phyloP scores from a whole-genome alignment of 768 basidiomycete genomes.

The Tylopilus sp. region DNA sequence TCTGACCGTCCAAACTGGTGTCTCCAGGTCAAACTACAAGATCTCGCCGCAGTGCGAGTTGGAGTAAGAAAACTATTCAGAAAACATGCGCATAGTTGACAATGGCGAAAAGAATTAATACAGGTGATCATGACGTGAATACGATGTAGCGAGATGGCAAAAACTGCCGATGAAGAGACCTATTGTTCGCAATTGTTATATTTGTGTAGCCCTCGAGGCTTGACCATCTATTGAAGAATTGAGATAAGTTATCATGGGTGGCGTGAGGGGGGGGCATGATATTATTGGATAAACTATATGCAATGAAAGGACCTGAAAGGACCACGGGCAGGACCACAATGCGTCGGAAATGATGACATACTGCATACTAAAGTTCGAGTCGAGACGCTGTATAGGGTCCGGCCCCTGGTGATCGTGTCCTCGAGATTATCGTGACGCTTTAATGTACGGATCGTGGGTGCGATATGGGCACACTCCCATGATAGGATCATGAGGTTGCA shows the following conservation, averaged over 20 bases:
- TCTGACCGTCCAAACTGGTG: too few species aligned
- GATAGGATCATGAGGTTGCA: constrained; percentile 1
- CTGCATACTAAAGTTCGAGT: neutral
- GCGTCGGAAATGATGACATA: neutral
- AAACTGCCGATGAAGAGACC: neutral
- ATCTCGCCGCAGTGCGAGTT: too few species aligned
- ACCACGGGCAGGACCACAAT: neutral
- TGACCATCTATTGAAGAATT: constrained; percentile 1
- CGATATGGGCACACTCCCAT: constrained; percentile 7
- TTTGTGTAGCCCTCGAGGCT: neutral
- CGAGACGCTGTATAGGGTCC: constrained; percentile 9
- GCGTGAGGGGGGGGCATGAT: constrained; percentile 9
- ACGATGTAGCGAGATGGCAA: neutral
- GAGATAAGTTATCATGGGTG: constrained; percentile 17
- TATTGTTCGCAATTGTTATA: neutral
- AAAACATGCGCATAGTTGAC: neutral
- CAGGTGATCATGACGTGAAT: neutral
- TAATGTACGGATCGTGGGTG: constrained; percentile 12
- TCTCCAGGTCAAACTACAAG: too few species aligned
- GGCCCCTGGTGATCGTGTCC: constrained; percentile 3
- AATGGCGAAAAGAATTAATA: neutral
- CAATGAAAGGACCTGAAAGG: constrained; percentile 1
- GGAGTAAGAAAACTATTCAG: too few species aligned
- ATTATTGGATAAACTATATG: constrained; percentile 22
- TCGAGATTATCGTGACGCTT: constrained; percentile 6